A percentile compares a stretch with the other conserved stretches of the same genome.
These are phyloP conservation scores for Hortaea werneckii DNA, from an alignment of 2,329 filamentous ascomycete genomes.

Conservation along the genomic window DNA sequence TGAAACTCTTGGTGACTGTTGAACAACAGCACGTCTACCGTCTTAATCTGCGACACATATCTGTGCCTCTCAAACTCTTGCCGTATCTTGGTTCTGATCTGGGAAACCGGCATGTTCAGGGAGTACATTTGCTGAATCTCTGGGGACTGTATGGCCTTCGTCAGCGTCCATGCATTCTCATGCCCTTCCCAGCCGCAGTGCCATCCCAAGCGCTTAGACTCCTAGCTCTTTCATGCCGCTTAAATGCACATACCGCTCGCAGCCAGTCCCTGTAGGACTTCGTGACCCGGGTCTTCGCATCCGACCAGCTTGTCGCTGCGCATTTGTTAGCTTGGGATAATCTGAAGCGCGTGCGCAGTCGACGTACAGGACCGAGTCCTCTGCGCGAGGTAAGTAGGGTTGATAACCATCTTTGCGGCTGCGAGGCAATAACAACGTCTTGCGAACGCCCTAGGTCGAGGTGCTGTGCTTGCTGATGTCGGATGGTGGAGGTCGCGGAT, in stretches of 20 bases:
- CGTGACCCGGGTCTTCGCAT: constrained; percentile 80
- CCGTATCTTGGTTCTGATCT: constrained; percentile 83
- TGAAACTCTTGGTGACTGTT: constrained; percentile 92
- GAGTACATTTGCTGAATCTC: constrained; percentile 98
- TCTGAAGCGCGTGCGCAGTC: neutral
- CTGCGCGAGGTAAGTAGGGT: constrained; percentile 76
- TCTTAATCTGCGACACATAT: constrained; percentile 79
- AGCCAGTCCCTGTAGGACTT: constrained; percentile 92
- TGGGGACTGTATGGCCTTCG: constrained; percentile 55
- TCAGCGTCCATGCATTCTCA: constrained; percentile 5
- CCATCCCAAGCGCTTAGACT: neutral
- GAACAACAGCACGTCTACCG: constrained; percentile 81
- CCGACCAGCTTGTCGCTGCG: constrained; percentile 75
- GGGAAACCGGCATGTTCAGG: constrained; percentile 75
- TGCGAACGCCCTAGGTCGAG: too few relatives aligned
- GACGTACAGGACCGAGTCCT: constrained; percentile 42
- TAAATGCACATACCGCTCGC: constrained; percentile 63
- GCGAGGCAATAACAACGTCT: too few relatives aligned
- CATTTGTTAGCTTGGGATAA: neutral
- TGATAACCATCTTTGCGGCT: constrained; percentile 47
- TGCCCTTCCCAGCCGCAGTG: neutral
- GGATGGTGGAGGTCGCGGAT: neutral
- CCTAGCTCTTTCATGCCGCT: neutral
- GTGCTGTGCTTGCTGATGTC: neutral
- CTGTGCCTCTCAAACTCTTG: constrained; percentile 95